Base-by-base conservation (phyloP, 2,329 filamentous ascomycete species). In the Huntiella abstrusa region DNA sequence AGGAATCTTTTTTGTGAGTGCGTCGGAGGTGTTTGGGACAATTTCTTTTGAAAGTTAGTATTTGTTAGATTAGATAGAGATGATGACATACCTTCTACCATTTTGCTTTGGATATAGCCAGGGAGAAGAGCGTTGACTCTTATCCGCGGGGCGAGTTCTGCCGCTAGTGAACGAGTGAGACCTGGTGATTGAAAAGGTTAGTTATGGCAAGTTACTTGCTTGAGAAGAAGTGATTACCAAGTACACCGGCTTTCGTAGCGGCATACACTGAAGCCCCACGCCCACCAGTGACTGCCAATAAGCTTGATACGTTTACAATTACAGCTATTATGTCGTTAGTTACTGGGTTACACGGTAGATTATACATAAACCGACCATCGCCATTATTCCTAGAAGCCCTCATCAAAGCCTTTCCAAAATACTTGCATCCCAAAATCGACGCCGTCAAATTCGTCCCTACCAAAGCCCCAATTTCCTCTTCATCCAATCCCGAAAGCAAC, bases 91-190 rank as follows among this genome's bases (percentile, higher is more conserved):
- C 83, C 66, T 58, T 71, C 62, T 53, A 80, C 84, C 83, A 93
- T 92, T 41, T 75, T 71, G 40, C 83, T 88, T 48, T 81, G 68
- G 53, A 92, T 78, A 64, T 88, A 93, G 5, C 85, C 85, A 1
- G 85, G 85, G 37, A 88, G 64, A 52, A 93, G 74, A 22, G 79
- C 79, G 62, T 93, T 93, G 41, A 83, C 80, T 28, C 86, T 70
- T 49, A 93, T 70, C 41, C 67, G 64, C 50, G 65, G 62, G 44
- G 71, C 72, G 54, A 78, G 60, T 61, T 85, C 77, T 43, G 63
- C 67, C 37, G 76, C 76, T 3, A 84, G 64, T 47, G 77, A 73
- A 49, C 77, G 70, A 16, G 79, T 86, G 54, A 85, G 70, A 50
- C 72, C 80, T 81, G 56, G 10, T 12, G 34, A 22, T 15, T 40